Evolutionary conservation across 2,329 filamentous ascomycete genomes (phyloP).

Genomic region (Mollisia scopiformis): DNA sequence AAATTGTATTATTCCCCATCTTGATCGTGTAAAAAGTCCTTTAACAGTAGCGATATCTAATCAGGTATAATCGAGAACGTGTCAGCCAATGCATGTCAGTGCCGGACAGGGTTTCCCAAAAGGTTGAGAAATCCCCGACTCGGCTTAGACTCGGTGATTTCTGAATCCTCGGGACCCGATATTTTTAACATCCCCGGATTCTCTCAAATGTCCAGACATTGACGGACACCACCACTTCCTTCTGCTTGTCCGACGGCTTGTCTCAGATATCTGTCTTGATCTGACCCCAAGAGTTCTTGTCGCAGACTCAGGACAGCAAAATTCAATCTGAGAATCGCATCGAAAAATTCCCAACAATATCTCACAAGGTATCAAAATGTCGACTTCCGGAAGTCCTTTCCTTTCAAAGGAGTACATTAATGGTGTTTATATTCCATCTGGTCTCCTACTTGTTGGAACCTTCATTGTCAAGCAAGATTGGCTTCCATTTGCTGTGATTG

Average conservation of each 20-base stretch:
- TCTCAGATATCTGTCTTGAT: neutral
- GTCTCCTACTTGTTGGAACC: constrained; percentile 74
- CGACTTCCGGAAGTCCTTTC: constrained; percentile 19
- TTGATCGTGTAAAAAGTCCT: neutral
- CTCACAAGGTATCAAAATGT: constrained; percentile 19
- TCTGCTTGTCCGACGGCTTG: neutral
- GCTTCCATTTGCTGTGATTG: constrained; percentile 68
- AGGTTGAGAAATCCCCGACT: neutral
- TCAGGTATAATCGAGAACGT: constrained; percentile 1
- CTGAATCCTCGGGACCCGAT: constrained; percentile 1
- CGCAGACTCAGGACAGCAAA: neutral
- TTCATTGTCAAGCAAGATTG: constrained; percentile 80
- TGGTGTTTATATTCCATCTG: constrained; percentile 83
- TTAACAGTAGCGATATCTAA: neutral
- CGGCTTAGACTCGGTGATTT: constrained; percentile 9
- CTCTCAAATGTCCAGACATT: constrained; percentile 7
- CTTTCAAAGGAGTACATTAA: constrained; percentile 68
- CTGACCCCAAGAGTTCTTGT: neutral
- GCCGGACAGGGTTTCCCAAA: constrained; percentile 14
- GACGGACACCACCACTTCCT: neutral
- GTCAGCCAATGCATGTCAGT: constrained; percentile 20
- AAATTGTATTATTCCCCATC: constrained; percentile 6
- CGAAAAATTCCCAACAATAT: constrained; percentile 22
- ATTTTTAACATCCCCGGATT: constrained; percentile 6
- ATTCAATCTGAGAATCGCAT: neutral